phyloP scores from a whole-genome alignment of 345 rosid genomes.

The Eucalyptus regnans region DNA sequence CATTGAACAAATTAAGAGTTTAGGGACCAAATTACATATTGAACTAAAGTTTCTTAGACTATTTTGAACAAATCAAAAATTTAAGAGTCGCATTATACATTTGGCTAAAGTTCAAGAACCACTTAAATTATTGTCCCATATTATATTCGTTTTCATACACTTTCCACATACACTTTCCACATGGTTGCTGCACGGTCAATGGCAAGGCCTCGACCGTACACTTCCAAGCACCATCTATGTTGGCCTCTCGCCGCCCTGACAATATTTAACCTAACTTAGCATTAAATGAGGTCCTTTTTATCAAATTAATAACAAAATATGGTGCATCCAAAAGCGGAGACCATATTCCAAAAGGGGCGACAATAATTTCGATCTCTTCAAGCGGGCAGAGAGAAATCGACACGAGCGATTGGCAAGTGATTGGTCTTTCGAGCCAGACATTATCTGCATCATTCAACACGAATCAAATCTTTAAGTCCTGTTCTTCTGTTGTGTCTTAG shows the following conservation, averaged over 20 bases:
- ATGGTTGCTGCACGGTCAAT: not conserved
- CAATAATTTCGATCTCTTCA: not conserved
- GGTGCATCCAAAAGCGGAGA: not conserved
- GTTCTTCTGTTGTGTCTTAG: not conserved
- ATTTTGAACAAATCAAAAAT: no score
- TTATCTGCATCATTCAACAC: not conserved
- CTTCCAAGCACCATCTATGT: not conserved
- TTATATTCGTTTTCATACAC: not conserved
- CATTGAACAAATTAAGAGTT: no score
- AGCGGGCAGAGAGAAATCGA: not conserved
- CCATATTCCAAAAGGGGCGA: not conserved
- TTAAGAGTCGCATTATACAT: no score
- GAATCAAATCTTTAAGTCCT: not conserved
- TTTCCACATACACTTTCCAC: not conserved
- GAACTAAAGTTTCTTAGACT: no score
- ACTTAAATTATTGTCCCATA: accelerated
- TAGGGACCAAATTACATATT: accelerated
- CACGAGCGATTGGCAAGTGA: not conserved
- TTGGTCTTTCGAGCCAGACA: not conserved
- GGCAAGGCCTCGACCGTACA: not conserved
- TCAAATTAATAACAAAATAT: not conserved
- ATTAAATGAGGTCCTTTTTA: not conserved
- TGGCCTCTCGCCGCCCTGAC: not conserved
- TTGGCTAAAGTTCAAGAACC: accelerated
- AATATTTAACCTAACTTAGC: not conserved